Conservation (phyloP, 352 stramenopile genomes). For the Pythium folliculosum region DNA sequence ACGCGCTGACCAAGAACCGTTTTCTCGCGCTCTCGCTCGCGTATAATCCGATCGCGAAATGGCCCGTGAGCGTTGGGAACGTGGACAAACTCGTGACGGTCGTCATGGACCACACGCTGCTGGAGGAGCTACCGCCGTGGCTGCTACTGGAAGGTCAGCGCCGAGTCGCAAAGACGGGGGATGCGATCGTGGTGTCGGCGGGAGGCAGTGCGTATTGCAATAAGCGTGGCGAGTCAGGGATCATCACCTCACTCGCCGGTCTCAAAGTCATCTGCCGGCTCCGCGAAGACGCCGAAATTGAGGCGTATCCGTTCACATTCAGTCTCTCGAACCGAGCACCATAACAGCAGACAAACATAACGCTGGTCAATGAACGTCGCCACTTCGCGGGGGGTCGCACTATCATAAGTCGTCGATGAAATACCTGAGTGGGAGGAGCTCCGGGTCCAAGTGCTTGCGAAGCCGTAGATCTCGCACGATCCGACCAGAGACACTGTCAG, state of each 20-base stretch:
- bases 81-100: constrained; percentile 1
- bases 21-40: constrained; percentile 21
- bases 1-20: background rate
- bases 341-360: background rate
- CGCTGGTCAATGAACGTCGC: too few species aligned
- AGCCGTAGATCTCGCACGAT: constrained; percentile 5
- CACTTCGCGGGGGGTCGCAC: too few species aligned
- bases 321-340: background rate
- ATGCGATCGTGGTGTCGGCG: background rate
- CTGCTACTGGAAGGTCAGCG: background rate
- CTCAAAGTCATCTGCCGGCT: constrained; percentile 7
- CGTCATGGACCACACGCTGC: constrained; percentile 13
- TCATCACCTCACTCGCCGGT: background rate
- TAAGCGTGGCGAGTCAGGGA: background rate
- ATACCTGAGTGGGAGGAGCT: background rate
- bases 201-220: constrained; percentile 14
- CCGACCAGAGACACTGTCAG: background rate
- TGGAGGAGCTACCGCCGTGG: constrained; percentile 14
- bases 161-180: background rate
- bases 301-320: constrained; percentile 20
- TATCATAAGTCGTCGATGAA: background rate
- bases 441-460: constrained; percentile 3
- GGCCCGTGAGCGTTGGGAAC: constrained; percentile 6
- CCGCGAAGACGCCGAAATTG: constrained; percentile 15
- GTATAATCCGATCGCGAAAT: constrained; percentile 9